Evolutionary conservation across 108 stramenopile species (phyloP), one percentile per base, ranked within the genome.

Genomic region (Fragilariopsis cylindrus): DNA sequence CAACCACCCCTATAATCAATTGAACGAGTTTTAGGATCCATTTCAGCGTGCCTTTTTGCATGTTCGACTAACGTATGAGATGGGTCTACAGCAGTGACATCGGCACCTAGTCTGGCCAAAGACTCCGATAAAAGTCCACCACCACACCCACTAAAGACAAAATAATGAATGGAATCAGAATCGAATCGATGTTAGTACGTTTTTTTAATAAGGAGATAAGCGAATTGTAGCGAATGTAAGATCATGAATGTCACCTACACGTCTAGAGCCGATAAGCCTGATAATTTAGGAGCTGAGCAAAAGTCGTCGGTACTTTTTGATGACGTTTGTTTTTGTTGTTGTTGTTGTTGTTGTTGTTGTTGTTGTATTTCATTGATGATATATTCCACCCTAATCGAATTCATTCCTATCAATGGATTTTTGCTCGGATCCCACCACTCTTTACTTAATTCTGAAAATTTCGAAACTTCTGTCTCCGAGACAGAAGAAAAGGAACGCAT

Each of bases 81-180:
- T 13, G 97, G 96, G 74, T 98, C 97, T 48, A 98, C 66, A 7
- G 83, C 94, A 0, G 87, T 85, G 44, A 98, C 96, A 44, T 74
- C 48, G 47, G 93, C 96, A 46, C 97, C 97, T 41, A 90, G 55
- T 71, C 92, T 81, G 19, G 90, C 91, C 60, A 97, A 74, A 44
- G 86, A 84, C 80, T 96, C 96, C 12, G 95, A 90, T 11, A 97
- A 80, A 30, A 98, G 75, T 3, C 97, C 97, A 7, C 97, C 97
- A 41, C 97, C 97, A 79, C 97, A 98, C 13, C 80, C 88, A 0
- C 57, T 19, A 54, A 91, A 46, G 12, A 87, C 88, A 7, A 45
- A 44, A 3, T 44, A 42, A 60, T 62, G 21, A 39, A 18, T 53
- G n/a, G 52, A 53, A 53, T 15, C 52, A 12, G 52, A 15, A 53